Percentiles rank a stretch among this genome's conserved stretches.
These are phyloP conservation scores for Tremellales sp. DNA, from an alignment of 1,284 basidiomycete genomes.

Conservation along the genomic window DNA sequence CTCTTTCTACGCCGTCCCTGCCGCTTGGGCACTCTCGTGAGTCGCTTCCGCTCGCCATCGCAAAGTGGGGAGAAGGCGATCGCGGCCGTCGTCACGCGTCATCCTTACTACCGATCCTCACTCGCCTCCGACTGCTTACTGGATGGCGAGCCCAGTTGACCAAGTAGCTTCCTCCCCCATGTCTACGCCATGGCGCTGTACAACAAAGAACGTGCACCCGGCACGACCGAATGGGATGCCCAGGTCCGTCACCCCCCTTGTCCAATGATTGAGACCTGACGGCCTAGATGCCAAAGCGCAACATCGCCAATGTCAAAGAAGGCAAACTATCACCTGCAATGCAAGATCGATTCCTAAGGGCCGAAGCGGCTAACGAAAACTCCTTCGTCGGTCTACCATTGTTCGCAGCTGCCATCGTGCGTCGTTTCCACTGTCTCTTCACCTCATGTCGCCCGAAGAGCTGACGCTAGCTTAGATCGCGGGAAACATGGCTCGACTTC, in stretches of 20 bases:
- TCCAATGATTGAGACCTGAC: neutral
- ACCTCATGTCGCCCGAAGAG: neutral
- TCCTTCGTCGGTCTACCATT: constrained; percentile 21
- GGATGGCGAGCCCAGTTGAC: no score
- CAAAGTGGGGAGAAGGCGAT: no score
- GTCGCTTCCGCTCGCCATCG: no score
- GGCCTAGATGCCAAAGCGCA: constrained; percentile 56
- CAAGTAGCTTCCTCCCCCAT: constrained; percentile 7
- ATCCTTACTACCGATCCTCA: no score
- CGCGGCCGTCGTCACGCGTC: no score
- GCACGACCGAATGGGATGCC: constrained; percentile 16
- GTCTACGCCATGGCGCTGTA: constrained; percentile 17
- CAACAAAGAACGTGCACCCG: constrained; percentile 22
- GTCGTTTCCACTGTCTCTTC: constrained; percentile 1
- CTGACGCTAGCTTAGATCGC: constrained; percentile 17
- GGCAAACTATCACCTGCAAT: constrained; percentile 77
- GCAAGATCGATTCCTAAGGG: constrained; percentile 47
- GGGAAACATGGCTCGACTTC: constrained; percentile 32
- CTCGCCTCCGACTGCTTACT: no score
- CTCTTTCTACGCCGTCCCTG: constrained; percentile 33
- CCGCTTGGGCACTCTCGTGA: constrained; percentile 22
- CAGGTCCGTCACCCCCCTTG: constrained; percentile 4
- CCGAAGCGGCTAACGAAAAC: constrained; percentile 32
- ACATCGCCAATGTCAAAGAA: constrained; percentile 73
- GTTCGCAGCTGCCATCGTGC: constrained; percentile 28